Evolutionary conservation across 768 basidiomycete species (phyloP).

Genomic region (Leucocoprinus leucothites): DNA sequence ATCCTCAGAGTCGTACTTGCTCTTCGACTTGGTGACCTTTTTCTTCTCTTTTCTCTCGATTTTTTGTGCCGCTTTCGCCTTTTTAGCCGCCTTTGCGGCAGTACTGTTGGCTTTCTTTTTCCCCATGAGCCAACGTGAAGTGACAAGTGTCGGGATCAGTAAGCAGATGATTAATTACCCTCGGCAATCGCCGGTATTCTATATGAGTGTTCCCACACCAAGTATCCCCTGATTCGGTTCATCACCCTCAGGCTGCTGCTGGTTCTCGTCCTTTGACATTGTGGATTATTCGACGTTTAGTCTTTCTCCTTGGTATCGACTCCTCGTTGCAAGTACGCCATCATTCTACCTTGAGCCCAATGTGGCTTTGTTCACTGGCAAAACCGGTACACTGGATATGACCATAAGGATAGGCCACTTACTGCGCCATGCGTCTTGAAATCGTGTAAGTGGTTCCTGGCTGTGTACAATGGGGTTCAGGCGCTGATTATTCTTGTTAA

Average conservation of each 20-base stretch:
- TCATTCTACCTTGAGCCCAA: no score
- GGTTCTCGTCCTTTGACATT: no score
- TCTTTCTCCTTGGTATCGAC: no score
- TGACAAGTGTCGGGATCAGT: neutral
- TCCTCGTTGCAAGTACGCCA: no score
- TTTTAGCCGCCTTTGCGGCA: conserved; percentile 62
- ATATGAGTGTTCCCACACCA: neutral
- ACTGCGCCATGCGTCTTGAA: no score
- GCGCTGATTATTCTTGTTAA: no score
- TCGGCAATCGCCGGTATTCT: neutral
- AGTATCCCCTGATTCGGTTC: neutral
- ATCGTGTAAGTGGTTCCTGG: no score
- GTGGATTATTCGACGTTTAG: no score
- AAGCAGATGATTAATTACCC: neutral
- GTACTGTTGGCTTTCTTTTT: conserved; percentile 49
- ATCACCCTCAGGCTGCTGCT: neutral
- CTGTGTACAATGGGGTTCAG: no score
- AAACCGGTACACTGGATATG: no score
- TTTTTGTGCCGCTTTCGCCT: conserved; percentile 65
- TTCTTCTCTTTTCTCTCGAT: conserved; percentile 69
- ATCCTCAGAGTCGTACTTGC: conserved; percentile 14
- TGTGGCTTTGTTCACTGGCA: no score
- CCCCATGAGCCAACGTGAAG: conserved; percentile 31
- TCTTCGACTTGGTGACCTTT: conserved; percentile 41
- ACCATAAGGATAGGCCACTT: no score